Conservation (phyloP, 768 basidiomycete species). For the Lentinula raphanica region DNA sequence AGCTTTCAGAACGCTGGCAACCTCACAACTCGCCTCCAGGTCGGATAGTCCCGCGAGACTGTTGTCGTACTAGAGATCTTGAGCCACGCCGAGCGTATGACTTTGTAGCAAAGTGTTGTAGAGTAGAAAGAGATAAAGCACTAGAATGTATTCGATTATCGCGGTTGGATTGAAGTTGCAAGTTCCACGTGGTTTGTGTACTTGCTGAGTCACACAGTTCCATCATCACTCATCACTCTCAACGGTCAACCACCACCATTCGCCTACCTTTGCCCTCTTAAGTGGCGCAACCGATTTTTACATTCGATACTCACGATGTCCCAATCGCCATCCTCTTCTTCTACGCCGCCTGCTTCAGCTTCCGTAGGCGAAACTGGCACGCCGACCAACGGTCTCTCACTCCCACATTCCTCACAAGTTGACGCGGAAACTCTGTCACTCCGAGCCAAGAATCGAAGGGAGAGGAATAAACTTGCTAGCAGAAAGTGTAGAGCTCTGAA, state of each 20-base stretch:
- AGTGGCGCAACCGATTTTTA: background rate
- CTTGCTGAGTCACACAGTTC: background rate
- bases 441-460: constrained; percentile 4
- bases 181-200: background rate
- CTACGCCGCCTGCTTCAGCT: background rate
- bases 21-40: no score
- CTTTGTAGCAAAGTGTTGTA: background rate
- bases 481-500: constrained; percentile 2
- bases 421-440: constrained; percentile 2
- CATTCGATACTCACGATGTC: background rate
- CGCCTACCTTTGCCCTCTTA: background rate
- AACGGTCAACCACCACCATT: background rate
- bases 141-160: background rate
- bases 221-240: background rate
- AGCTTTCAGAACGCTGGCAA: no score
- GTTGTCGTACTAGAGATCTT: no score
- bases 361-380: background rate
- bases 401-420: constrained; percentile 3
- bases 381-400: background rate
- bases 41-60: no score
- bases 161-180: background rate
- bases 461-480: constrained; percentile 1
- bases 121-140: background rate
- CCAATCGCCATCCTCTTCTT: background rate
- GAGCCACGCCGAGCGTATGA: no score